Conservation (phyloP, 352 stramenopile genomes). For the Vaucheria bursata region DNA sequence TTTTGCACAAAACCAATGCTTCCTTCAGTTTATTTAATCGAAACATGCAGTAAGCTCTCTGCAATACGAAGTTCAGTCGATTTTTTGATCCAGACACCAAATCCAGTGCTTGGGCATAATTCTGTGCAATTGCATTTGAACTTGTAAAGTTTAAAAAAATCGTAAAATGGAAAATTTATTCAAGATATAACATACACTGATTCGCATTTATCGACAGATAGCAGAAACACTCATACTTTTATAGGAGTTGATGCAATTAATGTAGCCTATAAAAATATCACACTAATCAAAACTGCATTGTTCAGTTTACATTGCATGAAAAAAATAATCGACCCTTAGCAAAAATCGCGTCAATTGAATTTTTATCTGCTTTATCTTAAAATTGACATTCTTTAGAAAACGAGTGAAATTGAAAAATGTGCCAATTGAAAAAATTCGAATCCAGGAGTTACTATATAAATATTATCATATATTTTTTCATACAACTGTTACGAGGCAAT, state of each 20-base stretch:
- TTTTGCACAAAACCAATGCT: slow-evolving; percentile 12
- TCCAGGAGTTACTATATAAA: too few relatives aligned
- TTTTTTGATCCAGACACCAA: slow-evolving; percentile 18
- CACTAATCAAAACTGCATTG: too few relatives aligned
- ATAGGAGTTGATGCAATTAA: neutral
- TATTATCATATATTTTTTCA: too few relatives aligned
- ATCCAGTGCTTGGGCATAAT: slow-evolving; percentile 14
- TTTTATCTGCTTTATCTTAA: neutral
- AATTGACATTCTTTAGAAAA: too few relatives aligned
- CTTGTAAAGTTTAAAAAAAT: too few relatives aligned
- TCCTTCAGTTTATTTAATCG: slow-evolving; percentile 25
- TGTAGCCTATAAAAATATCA: neutral
- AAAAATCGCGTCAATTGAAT: too few relatives aligned
- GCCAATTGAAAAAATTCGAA: too few relatives aligned
- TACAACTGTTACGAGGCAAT: slow-evolving; percentile 8
- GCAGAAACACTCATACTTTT: neutral
- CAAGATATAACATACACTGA: neutral
- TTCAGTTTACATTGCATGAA: neutral
- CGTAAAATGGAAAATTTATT: too few relatives aligned
- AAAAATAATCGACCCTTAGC: too few relatives aligned
- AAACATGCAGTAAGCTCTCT: slow-evolving; percentile 42
- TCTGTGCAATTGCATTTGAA: neutral
- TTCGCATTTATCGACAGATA: neutral
- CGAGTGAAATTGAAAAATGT: too few relatives aligned
- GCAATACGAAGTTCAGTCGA: slow-evolving; percentile 8